Evolutionary conservation across 2,329 filamentous ascomycete species (phyloP).

Genomic region (Dactylonectria macrodidyma): DNA sequence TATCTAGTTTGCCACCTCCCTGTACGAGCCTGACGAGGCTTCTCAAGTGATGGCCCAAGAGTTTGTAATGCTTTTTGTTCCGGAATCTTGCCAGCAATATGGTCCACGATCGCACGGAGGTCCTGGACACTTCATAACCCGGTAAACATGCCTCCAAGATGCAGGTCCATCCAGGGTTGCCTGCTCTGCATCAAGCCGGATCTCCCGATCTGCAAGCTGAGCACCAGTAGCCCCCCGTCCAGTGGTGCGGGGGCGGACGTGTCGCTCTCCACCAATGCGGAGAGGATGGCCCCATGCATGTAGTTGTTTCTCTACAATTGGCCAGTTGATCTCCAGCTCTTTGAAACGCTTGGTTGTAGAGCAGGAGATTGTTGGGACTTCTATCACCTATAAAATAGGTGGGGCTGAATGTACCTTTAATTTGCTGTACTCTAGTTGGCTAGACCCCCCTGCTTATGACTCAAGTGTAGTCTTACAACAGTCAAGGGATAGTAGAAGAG

Average conservation of each 20-base stretch:
- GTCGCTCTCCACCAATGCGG: not conserved
- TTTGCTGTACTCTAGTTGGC: too few relatives aligned
- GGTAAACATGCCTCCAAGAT: not conserved
- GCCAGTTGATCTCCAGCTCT: not conserved
- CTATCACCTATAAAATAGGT: too few relatives aligned
- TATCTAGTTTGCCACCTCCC: not conserved
- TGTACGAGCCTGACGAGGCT: not conserved
- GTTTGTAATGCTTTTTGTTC: not conserved
- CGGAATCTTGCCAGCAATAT: not conserved
- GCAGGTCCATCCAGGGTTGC: not conserved
- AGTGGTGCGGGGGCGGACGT: not conserved
- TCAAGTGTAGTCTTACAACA: too few relatives aligned
- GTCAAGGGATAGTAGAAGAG: too few relatives aligned
- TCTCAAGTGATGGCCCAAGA: not conserved
- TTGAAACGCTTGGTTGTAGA: not conserved
- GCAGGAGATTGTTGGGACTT: too few relatives aligned
- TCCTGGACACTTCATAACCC: not conserved
- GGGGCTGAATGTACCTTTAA: too few relatives aligned
- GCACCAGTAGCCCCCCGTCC: not conserved
- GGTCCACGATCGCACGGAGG: not conserved
- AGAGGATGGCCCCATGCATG: not conserved
- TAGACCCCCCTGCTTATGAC: too few relatives aligned
- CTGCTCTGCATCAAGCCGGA: not conserved
- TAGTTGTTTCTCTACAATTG: not conserved
- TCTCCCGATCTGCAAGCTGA: not conserved